phyloP scores from a whole-genome alignment of 805 yeast species.

The Yueomyces sinensis region DNA sequence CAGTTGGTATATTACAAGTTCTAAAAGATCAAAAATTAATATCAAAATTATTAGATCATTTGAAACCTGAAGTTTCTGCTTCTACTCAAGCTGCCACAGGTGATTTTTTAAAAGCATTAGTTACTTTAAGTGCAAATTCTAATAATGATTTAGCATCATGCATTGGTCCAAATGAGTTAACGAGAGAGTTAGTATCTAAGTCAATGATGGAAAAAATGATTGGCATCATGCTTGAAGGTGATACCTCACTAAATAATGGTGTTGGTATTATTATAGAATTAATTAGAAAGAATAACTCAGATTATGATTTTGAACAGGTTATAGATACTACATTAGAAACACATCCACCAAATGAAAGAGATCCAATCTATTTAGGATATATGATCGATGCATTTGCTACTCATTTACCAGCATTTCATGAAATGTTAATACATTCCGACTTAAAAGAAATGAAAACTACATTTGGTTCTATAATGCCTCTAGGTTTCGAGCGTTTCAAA shows the following conservation, averaged over 20 bases:
- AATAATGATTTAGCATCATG: slow-evolving; percentile 79
- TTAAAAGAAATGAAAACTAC: slow-evolving; percentile 28
- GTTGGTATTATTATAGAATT: slow-evolving; percentile 92
- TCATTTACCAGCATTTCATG: slow-evolving; percentile 53
- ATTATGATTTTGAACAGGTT: slow-evolving; percentile 84
- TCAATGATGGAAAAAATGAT: slow-evolving; percentile 55
- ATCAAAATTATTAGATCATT: slow-evolving; percentile 53
- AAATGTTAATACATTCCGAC: slow-evolving; percentile 35
- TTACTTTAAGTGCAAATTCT: slow-evolving; percentile 86
- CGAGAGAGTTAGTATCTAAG: slow-evolving; percentile 78
- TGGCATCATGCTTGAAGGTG: slow-evolving; percentile 64
- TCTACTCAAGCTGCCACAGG: slow-evolving; percentile 87
- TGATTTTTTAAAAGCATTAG: slow-evolving; percentile 86
- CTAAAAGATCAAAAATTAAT: slow-evolving; percentile 64
- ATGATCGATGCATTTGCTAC: slow-evolving; percentile 67
- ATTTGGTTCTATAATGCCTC: slow-evolving; percentile 50
- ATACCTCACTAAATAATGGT: slow-evolving; percentile 83
- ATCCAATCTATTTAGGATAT: slow-evolving; percentile 85
- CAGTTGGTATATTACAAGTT: slow-evolving; percentile 75
- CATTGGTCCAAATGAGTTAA: slow-evolving; percentile 90
- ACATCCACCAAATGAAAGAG: slow-evolving; percentile 87
- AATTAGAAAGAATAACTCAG: slow-evolving; percentile 90
- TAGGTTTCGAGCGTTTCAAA: slow-evolving; percentile 89
- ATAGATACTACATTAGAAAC: slow-evolving; percentile 68
- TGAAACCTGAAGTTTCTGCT: slow-evolving; percentile 55